phyloP scores from a whole-genome alignment of 495 filamentous ascomycete genomes.

The Trypethelium eluteriae region DNA sequence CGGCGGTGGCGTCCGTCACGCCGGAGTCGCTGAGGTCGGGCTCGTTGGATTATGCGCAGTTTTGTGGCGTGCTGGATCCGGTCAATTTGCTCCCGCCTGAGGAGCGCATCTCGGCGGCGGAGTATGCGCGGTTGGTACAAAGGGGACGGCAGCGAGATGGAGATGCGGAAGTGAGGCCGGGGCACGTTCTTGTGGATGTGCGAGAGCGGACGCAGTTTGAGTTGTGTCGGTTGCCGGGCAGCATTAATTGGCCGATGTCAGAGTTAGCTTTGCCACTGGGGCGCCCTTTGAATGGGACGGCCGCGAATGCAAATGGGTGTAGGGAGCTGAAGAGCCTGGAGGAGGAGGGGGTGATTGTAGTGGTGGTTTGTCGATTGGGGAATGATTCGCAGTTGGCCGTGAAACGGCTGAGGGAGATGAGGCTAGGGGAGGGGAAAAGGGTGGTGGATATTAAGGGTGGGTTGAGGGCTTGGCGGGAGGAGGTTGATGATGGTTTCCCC shows the following conservation, averaged over 20 bases:
- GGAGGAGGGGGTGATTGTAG: slow-evolving; percentile 43
- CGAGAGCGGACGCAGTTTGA: slow-evolving; percentile 76
- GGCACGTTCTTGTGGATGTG: slow-evolving; percentile 68
- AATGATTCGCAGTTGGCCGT: slow-evolving; percentile 84
- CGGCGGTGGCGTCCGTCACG: slow-evolving; percentile 52
- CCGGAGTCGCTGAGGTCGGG: slow-evolving; percentile 54
- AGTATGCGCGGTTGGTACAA: slow-evolving; percentile 34
- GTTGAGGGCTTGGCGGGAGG: slow-evolving; percentile 71
- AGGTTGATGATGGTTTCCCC: slow-evolving; percentile 68
- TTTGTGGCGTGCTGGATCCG: slow-evolving; percentile 56
- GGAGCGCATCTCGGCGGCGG: slow-evolving; percentile 54
- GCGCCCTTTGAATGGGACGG: slow-evolving; percentile 17
- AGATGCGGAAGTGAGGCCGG: slow-evolving; percentile 16
- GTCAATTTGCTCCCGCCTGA: slow-evolving; percentile 48
- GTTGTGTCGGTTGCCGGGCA: slow-evolving; percentile 65
- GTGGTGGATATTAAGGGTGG: slow-evolving; percentile 78
- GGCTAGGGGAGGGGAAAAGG: slow-evolving; percentile 46
- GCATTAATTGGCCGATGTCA: slow-evolving; percentile 71
- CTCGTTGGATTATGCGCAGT: slow-evolving; percentile 66
- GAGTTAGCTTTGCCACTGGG: slow-evolving; percentile 31
- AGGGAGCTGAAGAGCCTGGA: slow-evolving; percentile 17
- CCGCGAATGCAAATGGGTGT: slow-evolving; percentile 17
- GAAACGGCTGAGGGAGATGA: slow-evolving; percentile 59
- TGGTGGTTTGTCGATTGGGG: slow-evolving; percentile 76
- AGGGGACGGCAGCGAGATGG: slow-evolving; percentile 23